Conservation (phyloP, 2,329 filamentous ascomycete genomes). For the Camptophora hylomeconis region DNA sequence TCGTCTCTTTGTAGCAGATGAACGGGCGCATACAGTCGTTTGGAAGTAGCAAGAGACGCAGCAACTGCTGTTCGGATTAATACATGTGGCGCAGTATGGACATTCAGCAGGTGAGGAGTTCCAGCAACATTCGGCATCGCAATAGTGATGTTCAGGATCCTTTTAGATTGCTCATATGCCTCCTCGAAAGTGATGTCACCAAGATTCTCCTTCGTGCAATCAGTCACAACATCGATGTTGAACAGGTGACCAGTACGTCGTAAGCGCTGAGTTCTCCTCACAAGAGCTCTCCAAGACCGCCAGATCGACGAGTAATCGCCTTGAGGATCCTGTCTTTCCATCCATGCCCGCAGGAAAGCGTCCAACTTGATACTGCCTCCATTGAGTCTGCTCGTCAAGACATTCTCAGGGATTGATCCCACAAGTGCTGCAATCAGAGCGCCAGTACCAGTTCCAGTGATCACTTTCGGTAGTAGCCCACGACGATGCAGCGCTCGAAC, state of each 20-base stretch:
- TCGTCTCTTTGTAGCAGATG: too few species aligned
- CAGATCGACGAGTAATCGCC: too few species aligned
- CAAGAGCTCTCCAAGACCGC: too few species aligned
- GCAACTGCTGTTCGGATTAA: too few species aligned
- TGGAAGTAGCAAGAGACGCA: too few species aligned
- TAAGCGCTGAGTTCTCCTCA: slow-evolving; percentile 56
- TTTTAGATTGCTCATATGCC: slow-evolving; percentile 72
- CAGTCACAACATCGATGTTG: slow-evolving; percentile 67
- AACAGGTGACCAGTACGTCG: slow-evolving; percentile 68
- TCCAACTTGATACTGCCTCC: slow-evolving; percentile 29
- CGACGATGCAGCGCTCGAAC: slow-evolving; percentile 75
- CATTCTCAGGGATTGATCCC: too few species aligned
- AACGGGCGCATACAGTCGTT: too few species aligned
- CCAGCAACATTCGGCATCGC: slow-evolving; percentile 61
- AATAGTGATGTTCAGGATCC: slow-evolving; percentile 84
- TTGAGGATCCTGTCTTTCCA: too few species aligned
- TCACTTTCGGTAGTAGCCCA: slow-evolving; percentile 74
- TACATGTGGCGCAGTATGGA: slow-evolving; percentile 85
- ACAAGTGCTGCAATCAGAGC: slow-evolving; percentile 82
- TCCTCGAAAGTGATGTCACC: slow-evolving; percentile 89
- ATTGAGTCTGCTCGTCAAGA: slow-evolving; percentile 22
- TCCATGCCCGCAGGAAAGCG: slow-evolving; percentile 28
- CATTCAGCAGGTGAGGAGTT: slow-evolving; percentile 76
- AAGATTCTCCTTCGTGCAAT: slow-evolving; percentile 72
- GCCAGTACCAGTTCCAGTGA: too few species aligned